Evolutionary conservation across 2,329 filamentous ascomycete species (phyloP).

Genomic region (Aspergillus flavus): DNA sequence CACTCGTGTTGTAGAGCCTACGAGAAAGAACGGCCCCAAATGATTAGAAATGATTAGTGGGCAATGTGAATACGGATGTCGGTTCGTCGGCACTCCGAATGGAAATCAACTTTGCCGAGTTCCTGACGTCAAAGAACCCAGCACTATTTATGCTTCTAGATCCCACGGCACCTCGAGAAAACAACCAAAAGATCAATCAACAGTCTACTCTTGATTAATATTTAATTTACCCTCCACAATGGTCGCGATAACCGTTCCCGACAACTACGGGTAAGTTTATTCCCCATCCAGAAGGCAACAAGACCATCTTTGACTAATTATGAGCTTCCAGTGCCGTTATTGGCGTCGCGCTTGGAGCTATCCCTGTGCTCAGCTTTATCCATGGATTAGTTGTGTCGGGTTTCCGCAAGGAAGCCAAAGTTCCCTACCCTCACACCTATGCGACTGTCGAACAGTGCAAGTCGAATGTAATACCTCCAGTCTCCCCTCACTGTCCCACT

Average conservation of each 20-base stretch:
- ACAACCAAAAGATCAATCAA: neutral
- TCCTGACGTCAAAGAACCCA: neutral
- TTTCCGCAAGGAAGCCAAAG: conserved; percentile 55
- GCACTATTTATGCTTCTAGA: neutral
- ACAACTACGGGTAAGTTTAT: conserved; percentile 51
- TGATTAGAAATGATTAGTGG: neutral
- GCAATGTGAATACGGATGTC: neutral
- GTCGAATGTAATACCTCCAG: conserved; percentile 39
- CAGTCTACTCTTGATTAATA: neutral
- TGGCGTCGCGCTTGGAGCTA: conserved; percentile 55
- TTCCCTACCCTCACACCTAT: conserved; percentile 62
- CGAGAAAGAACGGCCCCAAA: neutral
- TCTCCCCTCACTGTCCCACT: conserved; percentile 30
- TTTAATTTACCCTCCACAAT: conserved; percentile 28
- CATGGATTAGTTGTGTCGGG: conserved; percentile 51
- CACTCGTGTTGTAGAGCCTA: neutral
- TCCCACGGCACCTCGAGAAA: neutral
- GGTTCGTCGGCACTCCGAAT: conserved; percentile 3
- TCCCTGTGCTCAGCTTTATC: conserved; percentile 55
- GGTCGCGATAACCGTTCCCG: conserved; percentile 48
- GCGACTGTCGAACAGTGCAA: conserved; percentile 59
- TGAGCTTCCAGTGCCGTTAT: conserved; percentile 54
- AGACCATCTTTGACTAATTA: neutral
- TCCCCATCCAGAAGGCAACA: neutral
- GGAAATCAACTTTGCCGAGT: neutral